Evolutionary conservation across 352 stramenopile species (phyloP), one percentile per base, ranked within the genome.

Genomic region (Pythium folliculosum): DNA sequence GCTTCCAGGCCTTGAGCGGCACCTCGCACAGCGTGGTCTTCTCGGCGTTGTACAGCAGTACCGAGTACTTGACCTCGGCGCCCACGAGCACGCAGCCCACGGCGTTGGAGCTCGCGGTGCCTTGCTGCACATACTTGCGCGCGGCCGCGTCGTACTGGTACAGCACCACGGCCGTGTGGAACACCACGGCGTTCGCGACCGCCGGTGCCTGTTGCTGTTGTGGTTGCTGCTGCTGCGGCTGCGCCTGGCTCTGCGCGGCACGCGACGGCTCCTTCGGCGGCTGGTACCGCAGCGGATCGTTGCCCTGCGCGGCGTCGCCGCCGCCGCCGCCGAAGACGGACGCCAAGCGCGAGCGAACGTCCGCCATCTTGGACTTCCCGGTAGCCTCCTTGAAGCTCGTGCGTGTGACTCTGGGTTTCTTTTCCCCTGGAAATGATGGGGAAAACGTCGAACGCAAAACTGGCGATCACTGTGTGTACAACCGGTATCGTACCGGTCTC

Each of bases 121-220:
- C 76, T 7, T 78, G 67, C 50, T 89, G 81, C 54, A 86, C 72
- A 63, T 94, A 92, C 61, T 84, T 88, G 52, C 80, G 78, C 23
- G 75, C 62, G 72, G 91, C 82, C 23, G 75, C 60, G 73, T 94
- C 84, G 71, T 89, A 94, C 72, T 94, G 80, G 70, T 91, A 90
- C 45, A 94, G 65, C 43, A 80, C 79, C 51, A 94, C 84, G 63
- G 77, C 86, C 9, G 78, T 84, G 32, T 73, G 88, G 67, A 79
- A 92, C 32, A 92, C 80, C 48, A 94, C 62, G 58, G 77, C 7
- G 25, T 69, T 62, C 17, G 73, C 23, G 10, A 77, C 60, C 9
- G 71, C 48, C 7, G 76, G n/a, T n/a, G n/a, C n/a, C n/a, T n/a
- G 47, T 62, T 63, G 52, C 32, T 65, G 59, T 30, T 58, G 59